These are phyloP conservation scores for Colletotrichum trifolii DNA, from an alignment of 2,329 filamentous ascomycete genomes.

Conservation along the genomic window DNA sequence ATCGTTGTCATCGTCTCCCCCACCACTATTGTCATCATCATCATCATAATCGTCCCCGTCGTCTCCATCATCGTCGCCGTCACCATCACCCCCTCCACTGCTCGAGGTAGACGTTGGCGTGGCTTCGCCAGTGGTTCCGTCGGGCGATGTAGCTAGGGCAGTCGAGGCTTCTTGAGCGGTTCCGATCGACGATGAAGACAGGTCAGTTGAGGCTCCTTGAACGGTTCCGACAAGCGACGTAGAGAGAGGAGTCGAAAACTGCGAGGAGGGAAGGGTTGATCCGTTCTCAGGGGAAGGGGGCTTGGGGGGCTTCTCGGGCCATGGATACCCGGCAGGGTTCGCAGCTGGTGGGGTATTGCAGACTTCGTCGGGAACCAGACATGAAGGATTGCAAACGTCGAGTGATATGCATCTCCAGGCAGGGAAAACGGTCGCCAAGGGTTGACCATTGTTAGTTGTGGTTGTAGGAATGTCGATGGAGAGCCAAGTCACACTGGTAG, in stretches of 20 bases:
- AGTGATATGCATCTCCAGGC: constrained; percentile 28
- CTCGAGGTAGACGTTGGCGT: no score
- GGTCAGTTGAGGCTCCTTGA: background rate
- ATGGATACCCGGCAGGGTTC: constrained; percentile 16
- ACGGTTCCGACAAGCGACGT: background rate
- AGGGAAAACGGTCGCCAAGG: background rate
- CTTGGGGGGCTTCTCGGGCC: constrained; percentile 2
- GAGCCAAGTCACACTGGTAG: constrained; percentile 30
- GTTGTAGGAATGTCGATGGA: constrained; percentile 20
- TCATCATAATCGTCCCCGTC: background rate
- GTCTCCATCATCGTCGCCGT: background rate
- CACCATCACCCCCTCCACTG: background rate
- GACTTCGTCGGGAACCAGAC: constrained; percentile 18
- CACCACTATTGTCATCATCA: background rate
- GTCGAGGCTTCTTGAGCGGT: background rate
- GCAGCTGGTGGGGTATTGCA: background rate
- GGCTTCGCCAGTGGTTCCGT: background rate
- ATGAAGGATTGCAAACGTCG: constrained; percentile 13
- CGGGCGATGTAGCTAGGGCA: background rate
- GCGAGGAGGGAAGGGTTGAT: background rate
- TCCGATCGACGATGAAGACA: background rate
- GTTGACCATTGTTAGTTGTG: background rate
- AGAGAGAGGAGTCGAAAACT: background rate
- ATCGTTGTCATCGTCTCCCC: background rate
- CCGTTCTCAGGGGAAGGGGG: background rate